Conservation (phyloP, 306 rosid genomes). For the Medicago arabica region DNA sequence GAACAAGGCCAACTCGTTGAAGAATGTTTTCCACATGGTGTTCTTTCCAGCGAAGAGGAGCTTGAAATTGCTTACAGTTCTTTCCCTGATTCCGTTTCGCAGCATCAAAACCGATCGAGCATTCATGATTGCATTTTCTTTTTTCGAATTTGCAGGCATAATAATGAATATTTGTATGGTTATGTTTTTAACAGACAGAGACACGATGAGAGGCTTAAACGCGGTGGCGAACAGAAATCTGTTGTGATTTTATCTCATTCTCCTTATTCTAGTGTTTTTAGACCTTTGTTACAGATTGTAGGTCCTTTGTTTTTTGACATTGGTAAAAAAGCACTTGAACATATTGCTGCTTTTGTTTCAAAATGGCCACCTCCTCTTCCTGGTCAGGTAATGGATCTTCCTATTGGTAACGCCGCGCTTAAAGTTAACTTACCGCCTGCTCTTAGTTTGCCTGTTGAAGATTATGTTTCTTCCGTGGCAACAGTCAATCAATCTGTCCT, state of each 20-base stretch:
- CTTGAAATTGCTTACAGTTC: constrained; percentile 85
- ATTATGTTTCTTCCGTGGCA: constrained; percentile 75
- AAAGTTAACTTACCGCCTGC: constrained; percentile 91
- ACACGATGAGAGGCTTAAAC: constrained; percentile 90
- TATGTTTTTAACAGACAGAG: constrained; percentile 93
- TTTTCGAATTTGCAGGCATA: constrained; percentile 67
- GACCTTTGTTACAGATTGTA: constrained; percentile 89
- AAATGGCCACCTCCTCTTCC: constrained; percentile 85
- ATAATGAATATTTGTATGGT: constrained; percentile 70
- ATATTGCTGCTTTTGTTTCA: constrained; percentile 88
- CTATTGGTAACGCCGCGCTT: constrained; percentile 85
- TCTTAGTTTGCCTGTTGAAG: constrained; percentile 75
- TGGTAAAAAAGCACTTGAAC: constrained; percentile 91
- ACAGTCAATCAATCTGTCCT: constrained; percentile 73
- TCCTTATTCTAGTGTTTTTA: constrained; percentile 86
- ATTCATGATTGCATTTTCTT: constrained; percentile 90
- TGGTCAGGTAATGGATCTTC: constrained; percentile 89
- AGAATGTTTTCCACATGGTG: constrained; percentile 85
- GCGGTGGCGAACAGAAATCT: constrained; percentile 98
- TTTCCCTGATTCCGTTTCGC: constrained; percentile 86
- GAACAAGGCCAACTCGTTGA: constrained; percentile 94
- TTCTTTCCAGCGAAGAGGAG: constrained; percentile 80
- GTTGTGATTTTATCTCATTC: constrained; percentile 76
- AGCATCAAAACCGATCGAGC: constrained; percentile 85
- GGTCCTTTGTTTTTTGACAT: constrained; percentile 91